Evolutionary conservation across 306 rosid genomes (phyloP).

Genomic region (Castanea mollissima): DNA sequence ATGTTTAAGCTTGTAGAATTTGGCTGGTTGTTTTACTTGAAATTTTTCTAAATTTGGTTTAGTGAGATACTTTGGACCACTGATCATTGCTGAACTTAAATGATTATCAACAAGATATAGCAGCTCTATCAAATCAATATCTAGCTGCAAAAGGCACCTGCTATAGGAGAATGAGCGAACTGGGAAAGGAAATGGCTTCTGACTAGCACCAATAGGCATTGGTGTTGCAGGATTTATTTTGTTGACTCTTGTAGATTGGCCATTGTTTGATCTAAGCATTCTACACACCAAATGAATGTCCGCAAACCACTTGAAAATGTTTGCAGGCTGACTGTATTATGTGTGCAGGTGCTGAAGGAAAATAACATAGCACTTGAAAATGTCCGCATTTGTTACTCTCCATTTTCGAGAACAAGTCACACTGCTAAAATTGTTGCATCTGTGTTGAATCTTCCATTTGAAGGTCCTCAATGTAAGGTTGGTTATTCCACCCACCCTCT

Average conservation of each 20-base stretch:
- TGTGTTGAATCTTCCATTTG: conserved; percentile 53
- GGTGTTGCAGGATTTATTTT: neutral
- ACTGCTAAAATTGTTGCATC: conserved; percentile 66
- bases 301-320: conserved; percentile 43
- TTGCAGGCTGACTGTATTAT: conserved; percentile 22
- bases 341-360: conserved; percentile 55
- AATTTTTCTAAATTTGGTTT: neutral
- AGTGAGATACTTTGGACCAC: neutral
- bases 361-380: conserved; percentile 41
- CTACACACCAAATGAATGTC: neutral
- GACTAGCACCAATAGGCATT: neutral
- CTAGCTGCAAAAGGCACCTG: neutral
- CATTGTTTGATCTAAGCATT: neutral
- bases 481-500: neutral
- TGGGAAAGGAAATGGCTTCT: neutral
- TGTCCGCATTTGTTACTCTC: conserved; percentile 78
- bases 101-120: neutral
- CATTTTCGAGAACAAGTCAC: conserved; percentile 79
- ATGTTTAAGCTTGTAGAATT: neutral
- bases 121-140: neutral
- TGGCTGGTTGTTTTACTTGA: neutral
- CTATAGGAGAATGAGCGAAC: no score
- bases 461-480: conserved; percentile 75
- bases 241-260: neutral
- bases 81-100: neutral